Conservation (phyloP, 805 yeast species). For the Saccharomycopsis oosterbeekiorum region DNA sequence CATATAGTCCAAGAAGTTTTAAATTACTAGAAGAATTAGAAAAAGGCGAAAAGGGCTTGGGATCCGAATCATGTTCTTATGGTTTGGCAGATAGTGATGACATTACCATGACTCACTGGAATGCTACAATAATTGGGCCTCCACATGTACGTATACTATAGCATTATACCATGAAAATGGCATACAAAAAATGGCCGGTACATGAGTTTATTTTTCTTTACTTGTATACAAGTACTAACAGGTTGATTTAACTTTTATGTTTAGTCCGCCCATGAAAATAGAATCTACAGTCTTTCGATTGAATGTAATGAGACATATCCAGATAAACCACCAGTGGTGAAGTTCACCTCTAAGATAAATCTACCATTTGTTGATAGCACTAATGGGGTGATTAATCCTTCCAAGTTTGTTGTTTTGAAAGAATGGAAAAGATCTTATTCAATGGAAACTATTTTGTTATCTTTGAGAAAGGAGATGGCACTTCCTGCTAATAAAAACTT, state of each 20-base stretch:
- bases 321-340: constrained; percentile 75
- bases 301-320: constrained; percentile 84
- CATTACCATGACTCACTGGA: constrained; percentile 91
- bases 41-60: constrained; percentile 95
- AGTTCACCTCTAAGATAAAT: constrained; percentile 75
- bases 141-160: constrained; percentile 43
- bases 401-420: constrained; percentile 55
- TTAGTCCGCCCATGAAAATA: constrained; percentile 70
- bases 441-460: constrained; percentile 87
- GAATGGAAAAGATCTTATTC: constrained; percentile 87
- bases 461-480: constrained; percentile 87
- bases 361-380: constrained; percentile 76
- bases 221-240: neutral
- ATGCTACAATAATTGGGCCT: constrained; percentile 96
- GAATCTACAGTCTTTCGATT: constrained; percentile 77
- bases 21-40: constrained; percentile 92
- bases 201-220: no score
- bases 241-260: constrained; percentile 14
- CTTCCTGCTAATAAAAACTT: constrained; percentile 70
- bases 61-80: constrained; percentile 94
- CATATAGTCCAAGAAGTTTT: constrained; percentile 75
- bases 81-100: constrained; percentile 89
- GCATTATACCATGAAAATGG: no score
- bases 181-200: no score
- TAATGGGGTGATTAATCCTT: constrained; percentile 45